These are phyloP conservation scores for Apocynum venetum DNA, from an alignment of 257 asterid species.

Conservation along the genomic window DNA sequence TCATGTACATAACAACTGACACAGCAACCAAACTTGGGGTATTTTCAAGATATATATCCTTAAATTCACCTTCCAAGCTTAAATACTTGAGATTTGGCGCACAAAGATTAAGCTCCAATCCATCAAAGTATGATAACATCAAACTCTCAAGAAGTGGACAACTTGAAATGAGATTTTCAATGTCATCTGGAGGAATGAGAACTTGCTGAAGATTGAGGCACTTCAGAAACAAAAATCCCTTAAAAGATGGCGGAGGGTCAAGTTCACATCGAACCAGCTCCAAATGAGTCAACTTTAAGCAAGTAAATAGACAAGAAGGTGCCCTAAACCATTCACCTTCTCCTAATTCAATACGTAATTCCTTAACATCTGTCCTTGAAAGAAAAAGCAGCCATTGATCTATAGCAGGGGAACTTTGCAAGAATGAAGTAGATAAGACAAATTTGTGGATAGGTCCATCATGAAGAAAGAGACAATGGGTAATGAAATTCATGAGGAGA, in stretches of 20 bases:
- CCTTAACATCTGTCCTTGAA: conserved; percentile 66
- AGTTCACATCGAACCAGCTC: conserved; percentile 76
- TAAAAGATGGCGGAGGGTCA: conserved; percentile 59
- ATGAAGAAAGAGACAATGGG: conserved; percentile 63
- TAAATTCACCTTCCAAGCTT: conserved; percentile 85
- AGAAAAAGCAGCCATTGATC: conserved; percentile 90
- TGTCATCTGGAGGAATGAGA: conserved; percentile 52
- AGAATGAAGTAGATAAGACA: conserved; percentile 41
- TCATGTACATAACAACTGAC: conserved; percentile 75
- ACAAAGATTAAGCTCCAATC: conserved; percentile 58
- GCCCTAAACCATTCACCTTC: conserved; percentile 79
- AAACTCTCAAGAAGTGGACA: conserved; percentile 83
- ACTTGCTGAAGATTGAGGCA: conserved; percentile 70
- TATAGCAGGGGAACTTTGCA: conserved; percentile 51
- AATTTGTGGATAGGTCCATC: conserved; percentile 87
- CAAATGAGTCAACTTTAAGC: conserved; percentile 53
- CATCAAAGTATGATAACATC: conserved; percentile 59
- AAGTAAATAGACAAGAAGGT: conserved; percentile 66
- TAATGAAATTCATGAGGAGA: conserved; percentile 51
- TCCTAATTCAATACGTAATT: conserved; percentile 66
- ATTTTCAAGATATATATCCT: conserved; percentile 63
- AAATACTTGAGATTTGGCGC: conserved; percentile 85
- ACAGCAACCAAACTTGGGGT: conserved; percentile 56
- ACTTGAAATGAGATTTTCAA: conserved; percentile 71
- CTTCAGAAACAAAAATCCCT: conserved; percentile 64